These are phyloP conservation scores for Obelidium mucronatum DNA, from an alignment of 192 early-diverging fungal genomes.

Conservation along the genomic window DNA sequence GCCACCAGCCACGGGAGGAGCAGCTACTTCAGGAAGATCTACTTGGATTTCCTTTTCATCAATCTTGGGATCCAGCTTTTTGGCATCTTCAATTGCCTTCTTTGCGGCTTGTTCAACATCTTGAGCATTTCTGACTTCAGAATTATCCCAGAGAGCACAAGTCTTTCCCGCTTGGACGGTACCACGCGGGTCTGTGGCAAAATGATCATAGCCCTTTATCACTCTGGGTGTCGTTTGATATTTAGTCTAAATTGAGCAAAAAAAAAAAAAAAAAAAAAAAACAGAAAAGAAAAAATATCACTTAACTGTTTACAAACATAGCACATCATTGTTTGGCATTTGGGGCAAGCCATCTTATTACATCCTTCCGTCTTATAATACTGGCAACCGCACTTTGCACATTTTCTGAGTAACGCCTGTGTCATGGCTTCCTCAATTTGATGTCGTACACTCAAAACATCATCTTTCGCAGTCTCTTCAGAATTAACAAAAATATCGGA, in stretches of 20 bases:
- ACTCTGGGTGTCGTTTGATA: slow-evolving; percentile 49
- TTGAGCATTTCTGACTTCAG: slow-evolving; percentile 46
- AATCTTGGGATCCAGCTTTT: slow-evolving; percentile 6
- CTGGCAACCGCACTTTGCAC: slow-evolving; percentile 55
- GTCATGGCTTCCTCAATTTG: slow-evolving; percentile 65
- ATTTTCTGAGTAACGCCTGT: slow-evolving; percentile 60
- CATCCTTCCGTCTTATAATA: slow-evolving; percentile 56
- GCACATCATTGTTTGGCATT: slow-evolving; percentile 39
- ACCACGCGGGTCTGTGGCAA: slow-evolving; percentile 42
- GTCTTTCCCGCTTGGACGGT: slow-evolving; percentile 26
- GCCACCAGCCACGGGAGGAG: background rate
- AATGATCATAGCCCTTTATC: slow-evolving; percentile 65
- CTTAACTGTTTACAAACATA: slow-evolving; percentile 34
- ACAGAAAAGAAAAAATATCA: background rate
- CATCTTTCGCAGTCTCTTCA: slow-evolving; percentile 48
- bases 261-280: slow-evolving; percentile 12
- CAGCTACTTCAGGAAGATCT: background rate
- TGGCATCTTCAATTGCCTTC: slow-evolving; percentile 34
- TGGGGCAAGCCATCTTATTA: slow-evolving; percentile 66
- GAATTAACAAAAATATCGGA: background rate
- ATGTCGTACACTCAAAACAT: slow-evolving; percentile 52
- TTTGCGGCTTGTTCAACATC: slow-evolving; percentile 57
- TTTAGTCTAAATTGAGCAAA: background rate
- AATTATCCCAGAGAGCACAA: slow-evolving; percentile 61
- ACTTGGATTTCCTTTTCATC: slow-evolving; percentile 19